Evolutionary conservation across 164 flowering plant genomes (phyloP).

Genomic region (Saururus chinensis): DNA sequence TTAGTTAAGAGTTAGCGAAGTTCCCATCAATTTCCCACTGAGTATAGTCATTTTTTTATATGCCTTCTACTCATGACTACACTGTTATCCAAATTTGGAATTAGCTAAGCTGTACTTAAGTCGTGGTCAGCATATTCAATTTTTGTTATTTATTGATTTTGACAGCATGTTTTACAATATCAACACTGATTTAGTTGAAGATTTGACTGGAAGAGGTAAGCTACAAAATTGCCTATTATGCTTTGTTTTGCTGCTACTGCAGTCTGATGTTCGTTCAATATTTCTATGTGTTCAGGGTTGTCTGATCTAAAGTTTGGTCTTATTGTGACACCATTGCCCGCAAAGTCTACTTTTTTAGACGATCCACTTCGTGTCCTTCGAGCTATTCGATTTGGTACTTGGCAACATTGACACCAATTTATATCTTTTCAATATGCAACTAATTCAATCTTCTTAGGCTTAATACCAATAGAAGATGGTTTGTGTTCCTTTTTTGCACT

Average conservation of each 20-base stretch:
- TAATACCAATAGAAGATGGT: no score
- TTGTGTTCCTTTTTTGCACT: neutral
- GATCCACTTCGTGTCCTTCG: slow-evolving; percentile 96
- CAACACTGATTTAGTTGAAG: slow-evolving; percentile 70
- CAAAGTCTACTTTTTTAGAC: slow-evolving; percentile 88
- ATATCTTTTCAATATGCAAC: neutral
- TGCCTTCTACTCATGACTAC: no score
- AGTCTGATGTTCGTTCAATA: neutral
- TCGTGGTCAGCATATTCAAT: neutral
- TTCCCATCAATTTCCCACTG: no score
- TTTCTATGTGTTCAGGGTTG: slow-evolving; percentile 40
- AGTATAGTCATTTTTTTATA: no score
- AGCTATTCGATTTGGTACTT: slow-evolving; percentile 89
- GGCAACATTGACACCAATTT: neutral
- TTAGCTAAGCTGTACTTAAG: neutral
- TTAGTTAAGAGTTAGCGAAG: no score
- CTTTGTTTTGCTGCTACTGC: neutral
- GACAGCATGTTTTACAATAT: slow-evolving; percentile 94
- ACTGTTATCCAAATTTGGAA: no score
- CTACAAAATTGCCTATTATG: neutral
- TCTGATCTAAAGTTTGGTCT: slow-evolving; percentile 65
- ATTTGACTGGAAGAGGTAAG: slow-evolving; percentile 81
- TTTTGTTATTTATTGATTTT: slow-evolving; percentile 7
- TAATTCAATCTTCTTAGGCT: no score
- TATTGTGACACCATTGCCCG: slow-evolving; percentile 85